phyloP scores from a whole-genome alignment of 192 early-diverging fungal species.

The Coemansia sp. region DNA sequence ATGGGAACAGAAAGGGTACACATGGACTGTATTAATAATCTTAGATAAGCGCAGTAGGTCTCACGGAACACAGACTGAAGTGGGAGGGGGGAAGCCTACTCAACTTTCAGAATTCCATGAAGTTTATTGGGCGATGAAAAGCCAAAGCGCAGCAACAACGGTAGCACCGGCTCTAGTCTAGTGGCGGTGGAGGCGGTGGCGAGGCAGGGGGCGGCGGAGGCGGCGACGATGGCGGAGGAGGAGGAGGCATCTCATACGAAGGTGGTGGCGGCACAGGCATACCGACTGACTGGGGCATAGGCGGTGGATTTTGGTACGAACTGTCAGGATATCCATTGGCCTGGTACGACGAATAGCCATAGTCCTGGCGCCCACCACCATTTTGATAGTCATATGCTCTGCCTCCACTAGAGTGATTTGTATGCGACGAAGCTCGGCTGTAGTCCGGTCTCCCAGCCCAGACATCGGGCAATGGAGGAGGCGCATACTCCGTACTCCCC shows the following conservation, averaged over 20 bases:
- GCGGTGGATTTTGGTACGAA: slow-evolving; percentile 1
- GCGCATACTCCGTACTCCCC: not conserved
- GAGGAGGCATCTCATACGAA: slow-evolving; percentile 3
- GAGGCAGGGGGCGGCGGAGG: slow-evolving; percentile 15
- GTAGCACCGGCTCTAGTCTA: slow-evolving; percentile 10
- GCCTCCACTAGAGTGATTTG: not conserved
- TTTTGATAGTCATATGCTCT: slow-evolving; percentile 7
- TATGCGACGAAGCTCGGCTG: not conserved
- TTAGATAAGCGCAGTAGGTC: not conserved
- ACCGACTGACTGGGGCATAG: slow-evolving; percentile 8
- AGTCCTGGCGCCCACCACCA: slow-evolving; percentile 4
- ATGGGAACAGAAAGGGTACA: not conserved
- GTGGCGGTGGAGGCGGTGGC: slow-evolving; percentile 21
- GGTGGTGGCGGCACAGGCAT: slow-evolving; percentile 16
- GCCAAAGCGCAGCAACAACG: too few relatives aligned
- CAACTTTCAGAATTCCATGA: not conserved
- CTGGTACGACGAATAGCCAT: slow-evolving; percentile 10
- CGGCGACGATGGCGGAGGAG: slow-evolving; percentile 9
- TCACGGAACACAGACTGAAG: not conserved
- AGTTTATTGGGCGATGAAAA: slow-evolving; percentile 4
- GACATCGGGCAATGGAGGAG: slow-evolving; percentile 7
- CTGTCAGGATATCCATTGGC: slow-evolving; percentile 1
- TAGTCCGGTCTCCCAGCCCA: slow-evolving; percentile 5
- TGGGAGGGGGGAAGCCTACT: too few relatives aligned
- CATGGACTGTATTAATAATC: not conserved